Base-by-base conservation (phyloP, 176 grass and related monocot species). In the Oryza australiensis region DNA sequence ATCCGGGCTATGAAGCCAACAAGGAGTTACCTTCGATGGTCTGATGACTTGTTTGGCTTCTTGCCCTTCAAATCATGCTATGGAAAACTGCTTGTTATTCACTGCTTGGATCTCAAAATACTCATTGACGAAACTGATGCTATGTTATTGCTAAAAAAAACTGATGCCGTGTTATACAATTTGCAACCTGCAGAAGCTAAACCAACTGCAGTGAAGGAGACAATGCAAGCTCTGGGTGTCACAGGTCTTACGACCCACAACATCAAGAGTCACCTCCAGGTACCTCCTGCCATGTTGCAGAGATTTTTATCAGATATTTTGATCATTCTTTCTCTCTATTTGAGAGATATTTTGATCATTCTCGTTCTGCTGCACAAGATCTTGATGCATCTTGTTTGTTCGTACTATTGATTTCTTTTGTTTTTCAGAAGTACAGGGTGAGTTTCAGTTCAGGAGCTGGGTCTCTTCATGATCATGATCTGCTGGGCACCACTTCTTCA, bases 181-280 rank as follows among this genome's bases (percentile, higher is more conserved):
- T 12, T 76, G 23, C 42, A 74, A 88, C 11, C 34, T 66, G 27
- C 70, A 91, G 85, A 84, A 34, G 81, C 89, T 71, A 91, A 91
- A 82, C 89, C 89, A 38, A 10, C 70, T 37, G 66, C 81, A 51
- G 45, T 91, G 67, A 80, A 73, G 81, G 16, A 85, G 66, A 49
- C 29, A 18, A 91, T 87, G 81, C 84, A 91, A 76, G 80, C 76
- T 66, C 80, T 87, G 84, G 85, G 85, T 45, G 84, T 80, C 72
- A 33, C 16, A 51, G 65, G 80, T 34, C 76, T 91, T 11, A 87
- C 76, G 33, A 51, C 60, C 30, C 4, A 29, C 28, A 86, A 91
- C 55, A 51, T 91, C 26, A 91, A 91, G 41, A 91, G 85, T 60
- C 89, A 91, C 78, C 81, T 91, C 51, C 51, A 91, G 40, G 89